Conservation (phyloP, 2,329 filamentous ascomycete genomes). For the Arthrobotrys sphaeroides region DNA sequence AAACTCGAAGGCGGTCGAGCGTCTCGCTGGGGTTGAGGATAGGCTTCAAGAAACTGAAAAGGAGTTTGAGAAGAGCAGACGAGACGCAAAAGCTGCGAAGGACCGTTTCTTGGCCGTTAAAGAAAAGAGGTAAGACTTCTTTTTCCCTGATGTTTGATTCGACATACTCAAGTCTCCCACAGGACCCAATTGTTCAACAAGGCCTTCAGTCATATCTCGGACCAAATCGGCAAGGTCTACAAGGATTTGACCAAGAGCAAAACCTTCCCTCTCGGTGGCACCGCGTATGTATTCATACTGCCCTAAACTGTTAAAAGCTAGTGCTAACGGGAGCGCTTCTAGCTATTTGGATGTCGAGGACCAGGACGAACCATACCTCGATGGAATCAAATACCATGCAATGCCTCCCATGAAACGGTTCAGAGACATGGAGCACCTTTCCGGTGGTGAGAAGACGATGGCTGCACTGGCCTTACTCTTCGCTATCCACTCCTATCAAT, state of each 20-base stretch:
- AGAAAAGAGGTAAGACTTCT: slow-evolving; percentile 68
- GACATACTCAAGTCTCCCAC: neutral
- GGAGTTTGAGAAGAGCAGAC: slow-evolving; percentile 86
- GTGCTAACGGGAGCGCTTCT: slow-evolving; percentile 23
- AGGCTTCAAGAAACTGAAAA: slow-evolving; percentile 84
- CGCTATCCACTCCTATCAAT: slow-evolving; percentile 95
- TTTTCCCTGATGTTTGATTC: neutral
- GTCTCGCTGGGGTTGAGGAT: slow-evolving; percentile 83
- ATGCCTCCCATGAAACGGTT: slow-evolving; percentile 99
- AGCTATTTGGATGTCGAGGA: slow-evolving; percentile 92
- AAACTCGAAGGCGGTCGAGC: slow-evolving; percentile 94
- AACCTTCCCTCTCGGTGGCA: slow-evolving; percentile 91
- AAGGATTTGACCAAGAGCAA: slow-evolving; percentile 90
- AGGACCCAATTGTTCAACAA: slow-evolving; percentile 88
- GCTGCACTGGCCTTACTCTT: slow-evolving; percentile 95
- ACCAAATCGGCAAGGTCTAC: slow-evolving; percentile 93
- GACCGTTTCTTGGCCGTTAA: slow-evolving; percentile 86
- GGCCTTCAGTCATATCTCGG: slow-evolving; percentile 91
- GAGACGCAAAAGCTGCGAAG: slow-evolving; percentile 76
- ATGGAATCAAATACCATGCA: slow-evolving; percentile 96
- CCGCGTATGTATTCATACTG: slow-evolving; percentile 64
- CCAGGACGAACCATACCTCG: slow-evolving; percentile 93
- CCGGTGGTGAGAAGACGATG: slow-evolving; percentile 98
- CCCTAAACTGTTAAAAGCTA: neutral
- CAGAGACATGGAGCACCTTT: slow-evolving; percentile 98